phyloP scores from a whole-genome alignment of 768 basidiomycete genomes.

The Sporobolomyces phaffii region DNA sequence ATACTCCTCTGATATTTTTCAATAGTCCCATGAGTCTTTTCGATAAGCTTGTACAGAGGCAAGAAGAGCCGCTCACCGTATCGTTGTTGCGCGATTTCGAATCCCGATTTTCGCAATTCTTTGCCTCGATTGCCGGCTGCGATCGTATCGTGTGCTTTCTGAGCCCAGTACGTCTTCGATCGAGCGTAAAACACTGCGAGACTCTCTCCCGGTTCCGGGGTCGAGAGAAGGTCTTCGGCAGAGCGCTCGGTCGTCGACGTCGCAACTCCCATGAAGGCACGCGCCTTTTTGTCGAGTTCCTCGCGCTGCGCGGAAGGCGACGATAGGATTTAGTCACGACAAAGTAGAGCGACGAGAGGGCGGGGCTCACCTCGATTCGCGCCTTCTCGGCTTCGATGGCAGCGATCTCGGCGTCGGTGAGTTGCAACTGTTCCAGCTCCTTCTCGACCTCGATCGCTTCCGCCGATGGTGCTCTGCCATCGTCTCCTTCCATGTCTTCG shows the following conservation, averaged over 20 bases:
- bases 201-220: constrained; percentile 77
- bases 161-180: constrained; percentile 73
- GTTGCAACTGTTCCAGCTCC: constrained; percentile 38
- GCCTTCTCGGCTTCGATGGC: constrained; percentile 28
- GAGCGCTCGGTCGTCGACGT: constrained; percentile 51
- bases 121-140: constrained; percentile 66
- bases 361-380: constrained; percentile 10
- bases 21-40: too few species aligned
- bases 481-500: constrained; percentile 44
- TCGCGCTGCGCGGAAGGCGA: constrained; percentile 38
- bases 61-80: too few species aligned
- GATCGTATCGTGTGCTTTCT: constrained; percentile 56
- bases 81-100: constrained; percentile 64
- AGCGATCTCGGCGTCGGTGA: constrained; percentile 39
- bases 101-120: constrained; percentile 68
- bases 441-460: constrained; percentile 41
- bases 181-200: constrained; percentile 76
- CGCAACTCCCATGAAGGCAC: constrained; percentile 59
- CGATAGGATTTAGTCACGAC: constrained; percentile 18
- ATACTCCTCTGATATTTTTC: constrained; percentile 57
- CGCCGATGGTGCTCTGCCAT: constrained; percentile 29
- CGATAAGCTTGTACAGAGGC: too few species aligned
- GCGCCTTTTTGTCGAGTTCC: constrained; percentile 51
- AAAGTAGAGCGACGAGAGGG: background rate
- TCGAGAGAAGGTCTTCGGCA: constrained; percentile 66